phyloP scores from a whole-genome alignment of 2,329 filamentous ascomycete genomes.

The Byssothecium circinans region DNA sequence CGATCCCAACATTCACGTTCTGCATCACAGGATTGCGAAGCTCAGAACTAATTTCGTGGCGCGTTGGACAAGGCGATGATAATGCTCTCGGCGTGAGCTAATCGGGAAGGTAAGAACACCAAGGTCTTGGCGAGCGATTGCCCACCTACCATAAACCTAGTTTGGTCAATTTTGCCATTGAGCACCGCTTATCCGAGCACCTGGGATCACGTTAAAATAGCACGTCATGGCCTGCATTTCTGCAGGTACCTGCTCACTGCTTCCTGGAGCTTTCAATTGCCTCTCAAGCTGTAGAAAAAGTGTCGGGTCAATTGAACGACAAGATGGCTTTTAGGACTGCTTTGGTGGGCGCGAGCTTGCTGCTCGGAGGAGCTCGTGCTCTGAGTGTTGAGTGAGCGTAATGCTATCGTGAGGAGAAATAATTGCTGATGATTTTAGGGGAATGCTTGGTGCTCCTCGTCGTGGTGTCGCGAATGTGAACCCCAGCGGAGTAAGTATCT shows the following conservation, averaged over 20 bases:
- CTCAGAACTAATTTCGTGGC: neutral
- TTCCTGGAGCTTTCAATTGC: neutral
- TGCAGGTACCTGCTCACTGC: neutral
- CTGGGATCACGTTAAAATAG: conserved; percentile 18
- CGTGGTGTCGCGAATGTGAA: conserved; percentile 37
- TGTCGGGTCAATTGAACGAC: conserved; percentile 5
- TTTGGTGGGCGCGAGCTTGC: conserved; percentile 25
- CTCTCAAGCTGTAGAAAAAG: neutral
- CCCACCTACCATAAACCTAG: neutral
- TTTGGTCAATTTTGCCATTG: neutral
- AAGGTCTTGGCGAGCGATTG: neutral
- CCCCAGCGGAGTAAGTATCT: conserved; percentile 32
- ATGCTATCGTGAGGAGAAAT: neutral
- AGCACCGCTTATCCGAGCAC: neutral
- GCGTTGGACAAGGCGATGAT: neutral
- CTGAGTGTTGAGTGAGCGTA: conserved; percentile 30
- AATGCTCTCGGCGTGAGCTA: conserved; percentile 6
- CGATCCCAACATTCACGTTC: too few species aligned
- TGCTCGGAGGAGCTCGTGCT: conserved; percentile 29
- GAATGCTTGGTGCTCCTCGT: conserved; percentile 28
- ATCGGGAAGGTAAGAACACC: conserved; percentile 7
- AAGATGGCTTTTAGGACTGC: conserved; percentile 33
- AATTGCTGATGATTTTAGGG: conserved; percentile 11
- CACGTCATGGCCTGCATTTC: conserved; percentile 6
- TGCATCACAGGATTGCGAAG: neutral